phyloP scores from a whole-genome alignment of 805 yeast species.

The Spencermartinsiella europaea region DNA sequence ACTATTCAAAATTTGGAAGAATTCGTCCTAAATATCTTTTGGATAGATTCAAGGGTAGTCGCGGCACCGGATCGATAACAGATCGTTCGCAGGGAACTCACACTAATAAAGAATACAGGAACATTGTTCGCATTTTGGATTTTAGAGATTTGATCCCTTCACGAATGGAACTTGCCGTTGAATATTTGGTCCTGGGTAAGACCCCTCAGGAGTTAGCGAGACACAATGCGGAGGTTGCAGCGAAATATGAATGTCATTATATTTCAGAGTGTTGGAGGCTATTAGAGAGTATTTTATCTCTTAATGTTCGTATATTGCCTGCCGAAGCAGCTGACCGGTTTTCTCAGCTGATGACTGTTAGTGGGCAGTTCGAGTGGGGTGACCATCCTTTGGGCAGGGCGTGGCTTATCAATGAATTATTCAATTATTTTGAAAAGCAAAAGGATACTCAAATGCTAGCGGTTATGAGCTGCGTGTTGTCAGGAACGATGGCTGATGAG shows the following conservation, averaged over 20 bases:
- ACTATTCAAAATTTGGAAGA: slow-evolving; percentile 1
- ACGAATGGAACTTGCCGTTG: slow-evolving; percentile 50
- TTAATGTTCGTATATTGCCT: neutral
- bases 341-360: slow-evolving; percentile 11
- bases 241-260: slow-evolving; percentile 52
- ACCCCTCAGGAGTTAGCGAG: slow-evolving; percentile 59
- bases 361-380: slow-evolving; percentile 58
- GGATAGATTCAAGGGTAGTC: neutral
- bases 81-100: slow-evolving; percentile 26
- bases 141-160: slow-evolving; percentile 70
- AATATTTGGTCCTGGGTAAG: slow-evolving; percentile 36
- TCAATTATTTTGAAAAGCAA: slow-evolving; percentile 55
- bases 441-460: slow-evolving; percentile 87
- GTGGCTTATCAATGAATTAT: slow-evolving; percentile 57
- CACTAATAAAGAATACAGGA: slow-evolving; percentile 42
- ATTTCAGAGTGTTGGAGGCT: slow-evolving; percentile 71
- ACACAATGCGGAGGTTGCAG: slow-evolving; percentile 69
- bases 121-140: slow-evolving; percentile 60
- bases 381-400: slow-evolving; percentile 68
- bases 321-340: neutral
- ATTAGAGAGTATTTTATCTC: slow-evolving; percentile 16
- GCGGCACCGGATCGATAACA: slow-evolving; percentile 9
- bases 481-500: slow-evolving; percentile 14
- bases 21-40: slow-evolving; percentile 3
- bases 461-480: slow-evolving; percentile 71